These are phyloP conservation scores for Penicillium verrucosum DNA, from an alignment of 2,329 filamentous ascomycete species.

Conservation along the genomic window DNA sequence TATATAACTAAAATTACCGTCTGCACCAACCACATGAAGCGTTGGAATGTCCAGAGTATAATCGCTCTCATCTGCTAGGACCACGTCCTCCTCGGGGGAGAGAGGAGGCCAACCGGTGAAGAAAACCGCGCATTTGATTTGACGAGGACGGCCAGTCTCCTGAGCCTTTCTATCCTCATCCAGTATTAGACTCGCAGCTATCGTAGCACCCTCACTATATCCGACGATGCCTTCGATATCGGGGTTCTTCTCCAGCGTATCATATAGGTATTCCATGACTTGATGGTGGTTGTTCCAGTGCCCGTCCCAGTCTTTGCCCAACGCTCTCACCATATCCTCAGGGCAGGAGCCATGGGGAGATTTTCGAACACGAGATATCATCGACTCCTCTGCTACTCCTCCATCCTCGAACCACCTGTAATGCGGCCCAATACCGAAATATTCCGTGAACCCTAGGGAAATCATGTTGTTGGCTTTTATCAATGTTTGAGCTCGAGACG, in stretches of 20 bases:
- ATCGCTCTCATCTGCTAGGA: constrained; percentile 43
- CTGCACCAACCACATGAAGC: constrained; percentile 40
- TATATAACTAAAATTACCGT: constrained; percentile 24
- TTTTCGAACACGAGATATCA: constrained; percentile 24
- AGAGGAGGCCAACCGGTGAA: constrained; percentile 49
- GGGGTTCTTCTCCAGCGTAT: constrained; percentile 43
- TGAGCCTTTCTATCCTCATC: constrained; percentile 47
- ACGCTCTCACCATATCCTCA: constrained; percentile 19
- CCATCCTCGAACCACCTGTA: constrained; percentile 25
- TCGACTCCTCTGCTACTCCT: constrained; percentile 21
- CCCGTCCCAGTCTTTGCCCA: constrained; percentile 18
- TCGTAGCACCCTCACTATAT: constrained; percentile 59
- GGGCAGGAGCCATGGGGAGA: constrained; percentile 20
- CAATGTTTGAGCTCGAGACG: background rate
- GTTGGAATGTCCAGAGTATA: constrained; percentile 41
- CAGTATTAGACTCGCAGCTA: constrained; percentile 53
- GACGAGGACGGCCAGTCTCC: constrained; percentile 36
- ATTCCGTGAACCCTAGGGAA: constrained; percentile 18
- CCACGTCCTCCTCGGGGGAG: constrained; percentile 28
- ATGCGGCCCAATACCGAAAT: constrained; percentile 22
- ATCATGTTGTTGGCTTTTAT: background rate
- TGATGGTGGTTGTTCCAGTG: constrained; percentile 14
- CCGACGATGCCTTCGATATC: constrained; percentile 56
- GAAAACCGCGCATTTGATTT: constrained; percentile 49
- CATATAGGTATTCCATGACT: constrained; percentile 36